phyloP scores from a whole-genome alignment of 768 basidiomycete genomes.

The Rhizopogon roseolus region DNA sequence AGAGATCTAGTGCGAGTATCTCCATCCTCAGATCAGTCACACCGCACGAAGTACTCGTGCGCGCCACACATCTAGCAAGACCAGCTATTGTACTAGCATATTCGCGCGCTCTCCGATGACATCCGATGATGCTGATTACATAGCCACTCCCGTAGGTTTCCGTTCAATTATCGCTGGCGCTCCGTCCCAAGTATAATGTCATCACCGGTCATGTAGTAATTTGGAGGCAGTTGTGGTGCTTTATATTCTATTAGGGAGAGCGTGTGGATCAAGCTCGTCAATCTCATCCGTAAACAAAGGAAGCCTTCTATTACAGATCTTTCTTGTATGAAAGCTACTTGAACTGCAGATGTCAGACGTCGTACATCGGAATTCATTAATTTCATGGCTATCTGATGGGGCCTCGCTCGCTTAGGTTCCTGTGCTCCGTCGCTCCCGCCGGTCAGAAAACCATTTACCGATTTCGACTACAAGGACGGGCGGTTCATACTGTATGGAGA shows the following conservation, averaged over 20 bases:
- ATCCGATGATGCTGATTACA: neutral
- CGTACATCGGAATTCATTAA: constrained; percentile 16
- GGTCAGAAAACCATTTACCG: constrained; percentile 9
- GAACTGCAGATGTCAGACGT: neutral
- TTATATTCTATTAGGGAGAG: neutral
- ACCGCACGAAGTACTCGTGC: constrained; percentile 30
- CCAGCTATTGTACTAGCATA: constrained; percentile 10
- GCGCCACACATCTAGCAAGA: constrained; percentile 23
- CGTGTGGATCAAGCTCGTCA: neutral
- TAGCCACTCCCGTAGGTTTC: neutral
- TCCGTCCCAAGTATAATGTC: neutral
- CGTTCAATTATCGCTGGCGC: neutral
- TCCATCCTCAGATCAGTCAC: constrained; percentile 29
- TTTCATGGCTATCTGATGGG: constrained; percentile 16
- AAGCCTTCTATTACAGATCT: neutral
- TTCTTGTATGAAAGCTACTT: neutral
- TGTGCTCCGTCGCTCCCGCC: constrained; percentile 26
- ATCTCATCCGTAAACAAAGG: neutral
- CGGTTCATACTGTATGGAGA: constrained; percentile 10
- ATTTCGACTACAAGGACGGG: constrained; percentile 15
- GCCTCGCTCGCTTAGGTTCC: constrained; percentile 26
- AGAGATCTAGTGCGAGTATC: constrained; percentile 6
- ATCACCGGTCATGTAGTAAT: neutral
- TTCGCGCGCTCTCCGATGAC: neutral
- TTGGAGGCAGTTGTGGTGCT: neutral